Evolutionary conservation across 257 asterid genomes (phyloP).

Genomic region (Lycium ferocissimum): DNA sequence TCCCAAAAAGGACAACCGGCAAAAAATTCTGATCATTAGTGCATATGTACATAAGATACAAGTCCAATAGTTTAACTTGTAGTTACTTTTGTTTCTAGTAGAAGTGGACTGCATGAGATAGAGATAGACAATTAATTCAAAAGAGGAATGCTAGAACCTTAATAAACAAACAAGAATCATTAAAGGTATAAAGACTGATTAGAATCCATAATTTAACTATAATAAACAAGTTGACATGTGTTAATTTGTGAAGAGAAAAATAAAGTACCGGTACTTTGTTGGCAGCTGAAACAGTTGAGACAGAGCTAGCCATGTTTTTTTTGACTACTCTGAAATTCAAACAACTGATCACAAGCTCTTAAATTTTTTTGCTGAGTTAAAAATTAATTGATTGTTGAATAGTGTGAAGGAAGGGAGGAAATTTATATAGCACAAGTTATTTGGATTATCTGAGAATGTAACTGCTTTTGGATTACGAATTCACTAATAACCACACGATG

Average conservation of each 20-base stretch:
- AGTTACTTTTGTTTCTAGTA: neutral
- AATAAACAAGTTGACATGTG: neutral
- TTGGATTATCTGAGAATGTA: neutral
- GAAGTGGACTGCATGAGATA: neutral
- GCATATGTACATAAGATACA: neutral
- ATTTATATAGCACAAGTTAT: constrained; percentile 17
- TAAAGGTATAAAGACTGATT: neutral
- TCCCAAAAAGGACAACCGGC: no score
- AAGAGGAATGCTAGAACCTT: neutral
- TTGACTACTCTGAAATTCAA: neutral
- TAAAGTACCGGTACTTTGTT: constrained; percentile 46
- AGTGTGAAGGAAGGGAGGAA: constrained; percentile 24
- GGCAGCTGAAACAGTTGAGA: constrained; percentile 48
- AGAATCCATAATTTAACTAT: neutral
- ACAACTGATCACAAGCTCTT: neutral
- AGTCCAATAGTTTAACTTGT: neutral
- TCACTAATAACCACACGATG: constrained; percentile 29
- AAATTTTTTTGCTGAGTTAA: neutral
- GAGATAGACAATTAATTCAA: neutral
- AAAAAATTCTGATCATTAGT: neutral
- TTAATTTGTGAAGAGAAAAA: constrained; percentile 15
- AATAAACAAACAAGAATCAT: neutral
- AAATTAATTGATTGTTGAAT: constrained; percentile 28
- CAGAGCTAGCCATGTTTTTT: constrained; percentile 53
- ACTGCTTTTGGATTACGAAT: constrained; percentile 33